Conservation (phyloP, 345 rosid species). For the Melastoma malabathricum region DNA sequence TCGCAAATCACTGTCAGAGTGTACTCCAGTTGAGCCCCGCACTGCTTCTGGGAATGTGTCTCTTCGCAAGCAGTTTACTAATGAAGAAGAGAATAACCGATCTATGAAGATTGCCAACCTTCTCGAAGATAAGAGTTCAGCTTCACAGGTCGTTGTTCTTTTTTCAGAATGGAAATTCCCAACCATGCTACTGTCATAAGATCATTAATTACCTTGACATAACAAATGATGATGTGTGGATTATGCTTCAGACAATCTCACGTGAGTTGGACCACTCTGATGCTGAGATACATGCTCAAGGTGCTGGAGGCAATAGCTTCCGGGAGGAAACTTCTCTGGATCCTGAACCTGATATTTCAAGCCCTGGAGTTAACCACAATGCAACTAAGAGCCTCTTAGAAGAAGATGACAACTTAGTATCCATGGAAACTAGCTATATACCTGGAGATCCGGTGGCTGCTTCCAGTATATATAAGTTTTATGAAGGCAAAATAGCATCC, state of each 20-base stretch:
- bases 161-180: slow-evolving; percentile 1
- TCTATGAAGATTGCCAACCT: slow-evolving; percentile 29
- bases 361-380: slow-evolving; percentile 21
- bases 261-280: slow-evolving; percentile 25
- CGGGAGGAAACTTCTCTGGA: slow-evolving; percentile 32
- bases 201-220: no score
- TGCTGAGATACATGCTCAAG: slow-evolving; percentile 10
- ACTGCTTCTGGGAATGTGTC: slow-evolving; percentile 63
- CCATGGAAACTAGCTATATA: slow-evolving; percentile 32
- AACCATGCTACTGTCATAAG: no score
- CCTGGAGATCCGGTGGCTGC: slow-evolving; percentile 27
- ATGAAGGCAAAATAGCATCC: slow-evolving; percentile 62
- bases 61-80: slow-evolving; percentile 60
- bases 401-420: slow-evolving; percentile 28
- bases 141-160: slow-evolving; percentile 24
- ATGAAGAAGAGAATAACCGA: slow-evolving; percentile 44
- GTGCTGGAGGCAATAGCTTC: slow-evolving; percentile 32
- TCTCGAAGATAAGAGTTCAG: slow-evolving; percentile 39
- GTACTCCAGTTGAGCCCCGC: slow-evolving; percentile 36
- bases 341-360: slow-evolving; percentile 29
- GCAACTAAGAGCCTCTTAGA: slow-evolving; percentile 18
- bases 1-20: slow-evolving; percentile 80
- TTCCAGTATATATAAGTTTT: slow-evolving; percentile 53
- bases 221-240: slow-evolving; percentile 1
- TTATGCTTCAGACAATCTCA: slow-evolving; percentile 40